Base-by-base conservation (phyloP, 305 asterid species). In the Solanum hybrid region DNA sequence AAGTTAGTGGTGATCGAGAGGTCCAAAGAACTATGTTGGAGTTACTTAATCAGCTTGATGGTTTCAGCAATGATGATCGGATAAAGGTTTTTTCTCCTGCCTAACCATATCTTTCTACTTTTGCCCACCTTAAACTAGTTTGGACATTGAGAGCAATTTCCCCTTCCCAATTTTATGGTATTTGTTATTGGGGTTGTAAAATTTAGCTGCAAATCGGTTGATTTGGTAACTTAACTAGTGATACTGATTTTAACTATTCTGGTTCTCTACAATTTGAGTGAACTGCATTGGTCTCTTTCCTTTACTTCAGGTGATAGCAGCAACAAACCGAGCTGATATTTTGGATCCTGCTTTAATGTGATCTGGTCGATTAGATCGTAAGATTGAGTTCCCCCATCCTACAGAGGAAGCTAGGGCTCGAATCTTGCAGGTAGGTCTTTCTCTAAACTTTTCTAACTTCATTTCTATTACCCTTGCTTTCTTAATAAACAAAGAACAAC, bases 271-370 rank as follows among this genome's bases (percentile, higher is more conserved):
- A 8, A 31, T 79, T 83, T 83, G 87, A 83, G 87, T 41, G 73
- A 45, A 83, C 33, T 41, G 17, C 29, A 45, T 79, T 68, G 51
- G 41, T 8, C 32, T 86, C 7, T 84, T 41, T 37, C 20, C 73
- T 37, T 86, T 41, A 45, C 88, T 84, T 89, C 94, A 97, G 99
- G 97, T 97, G 57, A 96, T 96, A 90, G 99, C 98, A 88, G 99
- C 99, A 39, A 97, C 99, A 27, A 97, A 96, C 92, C 93, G 99
- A 90, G 98, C 98, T 72, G 99, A 97, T 93, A 95, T 96, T 91
- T 91, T 97, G 79, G 99, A 97, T 92, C 99, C 99, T 91, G 98
- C 99, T 17, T 92, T 97, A 38, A 94, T 97, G 98, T 93, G 97
- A 24, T 95, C 98, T 87, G 98, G 99, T 87, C 95, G 98, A 77